Base-by-base conservation (phyloP, 768 basidiomycete species). In the Tulasnella calospora region DNA sequence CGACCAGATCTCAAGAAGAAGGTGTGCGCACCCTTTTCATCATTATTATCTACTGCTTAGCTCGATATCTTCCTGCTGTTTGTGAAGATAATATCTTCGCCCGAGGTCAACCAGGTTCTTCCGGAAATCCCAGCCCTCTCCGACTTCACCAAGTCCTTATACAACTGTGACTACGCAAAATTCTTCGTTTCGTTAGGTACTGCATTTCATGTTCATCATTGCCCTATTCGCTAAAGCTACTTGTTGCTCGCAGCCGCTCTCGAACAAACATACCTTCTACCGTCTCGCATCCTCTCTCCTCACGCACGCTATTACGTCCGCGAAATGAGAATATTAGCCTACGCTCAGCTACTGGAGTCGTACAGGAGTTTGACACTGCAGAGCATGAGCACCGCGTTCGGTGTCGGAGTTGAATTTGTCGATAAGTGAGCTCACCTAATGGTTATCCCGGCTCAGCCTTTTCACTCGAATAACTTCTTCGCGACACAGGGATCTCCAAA, bases 321-420 rank as follows among this genome's bases (percentile, higher is more conserved):
- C 78, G 97, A 98, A 84, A 95, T 98, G 94, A 91, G 98, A 44
- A 95, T 99, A 80, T 90, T 93, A 27, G 96, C 96, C 0, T 99
- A 98, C 85, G 86, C 88, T 36, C 97, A 99, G 82, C 87, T 98
- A 6, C 87, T 99, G n/a, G 94, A 98, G 83, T 91, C 89, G 13
- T 99, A 99, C 83, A 89, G 92, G 47, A 93, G 92, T 77, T 87
- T 99, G 67, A 98, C 97, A 1, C 86, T 99, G 30, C 92, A 95
- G 74, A 94, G 93, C 81, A 88, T 99, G 80, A 89, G 90, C 72
- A 85, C 88, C 0, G 94, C 96, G 30, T 99, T 99, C 80, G 97
- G 97, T 33, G 96, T 99, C 46, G 90, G 90, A 70, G 88, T 91
- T 36, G 91, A 91, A 10, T 99, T 96, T 82, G 90, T 99, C 51